These are phyloP conservation scores for Mycena crocata DNA, from an alignment of 768 basidiomycete species.

Conservation along the genomic window DNA sequence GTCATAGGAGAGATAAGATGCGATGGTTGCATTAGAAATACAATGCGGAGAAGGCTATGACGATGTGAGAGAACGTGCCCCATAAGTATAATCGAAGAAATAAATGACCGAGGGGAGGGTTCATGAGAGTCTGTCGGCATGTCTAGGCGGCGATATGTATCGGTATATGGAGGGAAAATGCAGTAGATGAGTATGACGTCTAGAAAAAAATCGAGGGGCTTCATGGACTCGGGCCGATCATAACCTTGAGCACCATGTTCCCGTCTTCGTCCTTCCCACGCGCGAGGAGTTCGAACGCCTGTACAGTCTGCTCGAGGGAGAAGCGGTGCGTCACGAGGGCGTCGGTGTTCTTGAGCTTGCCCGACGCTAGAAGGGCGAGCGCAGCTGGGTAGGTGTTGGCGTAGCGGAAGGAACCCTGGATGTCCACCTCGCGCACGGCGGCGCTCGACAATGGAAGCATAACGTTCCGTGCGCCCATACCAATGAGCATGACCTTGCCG, in stretches of 20 bases:
- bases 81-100: conserved; percentile 22
- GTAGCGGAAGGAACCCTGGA: conserved; percentile 92
- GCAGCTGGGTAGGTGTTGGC: conserved; percentile 93
- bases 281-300: conserved; percentile 86
- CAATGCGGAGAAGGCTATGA: conserved; percentile 7
- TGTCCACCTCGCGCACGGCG: conserved; percentile 90
- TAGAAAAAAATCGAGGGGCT: conserved; percentile 8
- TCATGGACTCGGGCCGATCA: conserved; percentile 62
- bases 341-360: conserved; percentile 70
- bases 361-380: conserved; percentile 76
- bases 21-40: conserved; percentile 28
- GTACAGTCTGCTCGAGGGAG: conserved; percentile 68
- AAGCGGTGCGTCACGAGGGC: conserved; percentile 87
- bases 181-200: background rate
- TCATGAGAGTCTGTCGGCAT: conserved; percentile 11
- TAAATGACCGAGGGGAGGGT: conserved; percentile 2
- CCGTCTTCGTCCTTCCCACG: conserved; percentile 84
- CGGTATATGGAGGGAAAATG: background rate
- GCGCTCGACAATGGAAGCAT: conserved; percentile 87
- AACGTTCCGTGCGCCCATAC: conserved; percentile 92
- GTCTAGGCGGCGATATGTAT: conserved; percentile 10
- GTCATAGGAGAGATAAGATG: background rate
- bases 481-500: conserved; percentile 92
- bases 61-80: background rate
- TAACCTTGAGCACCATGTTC: conserved; percentile 88